Evolutionary conservation across 2,329 filamentous ascomycete species (phyloP), one percentile per base, ranked within the genome.

Genomic region (Fusarium proliferatum): DNA sequence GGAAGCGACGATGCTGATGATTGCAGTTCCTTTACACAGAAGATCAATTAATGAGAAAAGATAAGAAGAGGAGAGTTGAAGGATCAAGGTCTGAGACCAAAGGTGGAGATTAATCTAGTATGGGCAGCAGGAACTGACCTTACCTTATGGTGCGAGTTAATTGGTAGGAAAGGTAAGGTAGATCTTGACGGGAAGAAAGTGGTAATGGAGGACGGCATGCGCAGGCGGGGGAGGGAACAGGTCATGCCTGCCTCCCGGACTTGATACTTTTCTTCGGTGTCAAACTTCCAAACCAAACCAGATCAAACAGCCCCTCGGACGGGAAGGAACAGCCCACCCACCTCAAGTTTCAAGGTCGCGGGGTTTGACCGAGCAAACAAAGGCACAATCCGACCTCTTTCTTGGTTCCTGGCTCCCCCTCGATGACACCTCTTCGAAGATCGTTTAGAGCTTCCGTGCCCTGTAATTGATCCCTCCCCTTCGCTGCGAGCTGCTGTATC

Each of bases 191-290:
- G 26, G 49, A 43, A 28, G 33, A 41, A 45, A 43, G 39, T 34
- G 52, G 48, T 33, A 51, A 48, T 36, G 23, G 52, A 45, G 41
- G 39, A 63, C 61, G 42, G 46, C 38, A 71, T 58, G 43, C n/a
- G 51, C 12, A 38, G 56, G 45, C 51, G 71, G 71, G 70, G 56
- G 48, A 59, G 51, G 53, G 46, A 66, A 72, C 64, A 60, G 70
- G 67, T 64, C 71, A 73, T 68, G 67, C 61, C 71, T 73, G 67
- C 53, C 71, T 74, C 66, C 67, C 46, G 45, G 62, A 51, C 58
- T 45, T n/a, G 41, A 41, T 53, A 38, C 45, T 42, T 52, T 46
- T 60, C 53, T 60, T 65, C 42, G 65, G 64, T 58, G 58, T 66
- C 61, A 36, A 70, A 66, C 34, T 61, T 67, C 56, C 48, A 36